Base-by-base conservation (phyloP, 768 basidiomycete species). In the Calocera viscosa region DNA sequence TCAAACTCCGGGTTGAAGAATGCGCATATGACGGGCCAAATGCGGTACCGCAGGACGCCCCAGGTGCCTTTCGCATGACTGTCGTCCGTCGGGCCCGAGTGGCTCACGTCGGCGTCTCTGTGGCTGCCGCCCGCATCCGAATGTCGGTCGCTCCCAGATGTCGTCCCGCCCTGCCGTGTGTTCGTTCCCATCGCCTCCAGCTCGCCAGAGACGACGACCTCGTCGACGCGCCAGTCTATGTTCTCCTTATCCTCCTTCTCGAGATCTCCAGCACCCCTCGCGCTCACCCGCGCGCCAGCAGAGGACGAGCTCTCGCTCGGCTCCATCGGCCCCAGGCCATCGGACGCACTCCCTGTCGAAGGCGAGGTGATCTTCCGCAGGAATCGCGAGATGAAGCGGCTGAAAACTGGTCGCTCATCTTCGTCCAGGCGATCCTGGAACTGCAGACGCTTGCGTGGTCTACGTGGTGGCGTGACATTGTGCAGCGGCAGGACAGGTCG, bases 121-220 rank as follows among this genome's bases (percentile, higher is more conserved):
- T 60, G 53, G 22, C 53, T 60, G 8, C 14, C 53, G 22, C 35
- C 35, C 35, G 30, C 53, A 32, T 60, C 53, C 2, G 53, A 60
- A 26, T 60, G 53, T 30, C 53, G 53, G 22, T 60, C 53, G 22
- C 53, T 60, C 24, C 19, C 43, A 2, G 53, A 28, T 22, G 53
- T 60, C 24, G 53, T 60, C 22, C 53, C 53, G 26, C 30, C 53
- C 34, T 30, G 34, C 28, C 30, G 69, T 67, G 14, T 71, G 68
- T 22, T 69, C 53, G 60, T 73, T 67, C 63, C 72, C 1, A 69
- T 69, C 34, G 65, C 69, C 66, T 68, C 71, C 53, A 69, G 69
- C 16, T 73, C 72, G 63, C 71, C 67, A 49, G 69, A 69, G 28
- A 73, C 72, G 26, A 73, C 72, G 22, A 73, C 69, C 16, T 72